Base-by-base conservation (phyloP, 306 rosid species). In the Trifolium dubium region DNA sequence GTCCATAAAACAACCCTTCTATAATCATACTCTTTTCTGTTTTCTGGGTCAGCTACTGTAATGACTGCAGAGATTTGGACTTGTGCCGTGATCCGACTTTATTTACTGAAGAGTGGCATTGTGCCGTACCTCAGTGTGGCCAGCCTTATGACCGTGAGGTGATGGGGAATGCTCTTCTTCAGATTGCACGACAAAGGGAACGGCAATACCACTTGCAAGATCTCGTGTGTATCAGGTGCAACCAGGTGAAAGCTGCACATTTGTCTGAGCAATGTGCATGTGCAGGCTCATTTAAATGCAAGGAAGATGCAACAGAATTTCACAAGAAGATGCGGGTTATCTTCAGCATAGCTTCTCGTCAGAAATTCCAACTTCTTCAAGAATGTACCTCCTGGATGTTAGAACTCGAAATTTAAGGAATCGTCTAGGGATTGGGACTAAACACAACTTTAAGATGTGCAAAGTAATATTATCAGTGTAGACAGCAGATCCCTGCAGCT, bases 51-150 rank as follows among this genome's bases (percentile, higher is more conserved):
- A 93, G 98, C 87, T 91, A 89, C 79, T 93, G 97, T 69, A 86
- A 88, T 32, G 97, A 91, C 67, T 91, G 98, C 80, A 85, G 93
- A 85, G 98, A 93, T 75, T 78, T 93, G 80, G 96, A 93, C 77
- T 82, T 90, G 80, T 87, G 93, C 73, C 93, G 92, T 5, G 98
- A 90, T 79, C 70, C 92, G 1, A 81, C 83, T 72, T 80, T 89
- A 64, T 66, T 82, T 66, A 77, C 82, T 18, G 82, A 86, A 79
- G 96, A 94, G 81, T 91, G 97, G 98, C 81, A 72, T 37, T 94
- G 98, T 67, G 90, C 85, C 9, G 90, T 89, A 80, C 90, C 94
- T 12, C 98, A 89, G 73, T 94, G 98, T 44, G 96, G 91, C 51
- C 97, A 94, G 69, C 97, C 96, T 35, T 91, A 94, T 75, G 87